Conservation (phyloP, 2,329 filamentous ascomycete genomes). For the Hymenoscyphus albidus region DNA sequence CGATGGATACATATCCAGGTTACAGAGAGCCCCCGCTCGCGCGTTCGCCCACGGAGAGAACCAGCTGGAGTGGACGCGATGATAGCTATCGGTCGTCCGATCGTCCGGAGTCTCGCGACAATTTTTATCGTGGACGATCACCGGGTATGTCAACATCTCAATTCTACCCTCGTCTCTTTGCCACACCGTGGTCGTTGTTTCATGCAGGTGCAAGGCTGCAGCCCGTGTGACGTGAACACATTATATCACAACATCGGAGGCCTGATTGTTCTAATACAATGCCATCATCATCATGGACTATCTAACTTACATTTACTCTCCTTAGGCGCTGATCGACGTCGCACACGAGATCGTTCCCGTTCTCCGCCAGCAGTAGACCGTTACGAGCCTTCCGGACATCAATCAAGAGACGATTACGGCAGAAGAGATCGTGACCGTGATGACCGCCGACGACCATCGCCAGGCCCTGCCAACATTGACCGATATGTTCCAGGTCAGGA, state of each 20-base stretch:
- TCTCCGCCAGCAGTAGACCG: conserved; percentile 68
- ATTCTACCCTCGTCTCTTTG: neutral
- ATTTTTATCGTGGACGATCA: conserved; percentile 63
- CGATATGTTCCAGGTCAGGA: conserved; percentile 79
- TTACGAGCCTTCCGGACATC: conserved; percentile 66
- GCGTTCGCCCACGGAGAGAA: conserved; percentile 35
- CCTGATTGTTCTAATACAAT: neutral
- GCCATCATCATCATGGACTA: conserved; percentile 3
- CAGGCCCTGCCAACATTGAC: conserved; percentile 68
- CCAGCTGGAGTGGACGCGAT: conserved; percentile 35
- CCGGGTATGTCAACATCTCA: conserved; percentile 55
- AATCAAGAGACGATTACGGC: conserved; percentile 62
- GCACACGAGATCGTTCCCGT: conserved; percentile 60
- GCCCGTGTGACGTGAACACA: neutral
- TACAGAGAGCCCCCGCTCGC: conserved; percentile 34
- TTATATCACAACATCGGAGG: neutral
- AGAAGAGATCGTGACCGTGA: conserved; percentile 45
- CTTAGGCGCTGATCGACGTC: conserved; percentile 51
- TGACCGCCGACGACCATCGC: conserved; percentile 57
- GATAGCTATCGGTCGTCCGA: conserved; percentile 30
- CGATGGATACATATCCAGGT: conserved; percentile 31
- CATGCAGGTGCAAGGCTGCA: conserved; percentile 16
- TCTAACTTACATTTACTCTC: conserved; percentile 22
- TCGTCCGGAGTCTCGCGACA: conserved; percentile 49
- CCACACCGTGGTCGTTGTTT: neutral